A percentile compares a stretch with the other conserved stretches of the same genome.
Evolutionary conservation across 225 moss, liverwort and hornwort species (phyloP).

Genomic region (Asterella californica): DNA sequence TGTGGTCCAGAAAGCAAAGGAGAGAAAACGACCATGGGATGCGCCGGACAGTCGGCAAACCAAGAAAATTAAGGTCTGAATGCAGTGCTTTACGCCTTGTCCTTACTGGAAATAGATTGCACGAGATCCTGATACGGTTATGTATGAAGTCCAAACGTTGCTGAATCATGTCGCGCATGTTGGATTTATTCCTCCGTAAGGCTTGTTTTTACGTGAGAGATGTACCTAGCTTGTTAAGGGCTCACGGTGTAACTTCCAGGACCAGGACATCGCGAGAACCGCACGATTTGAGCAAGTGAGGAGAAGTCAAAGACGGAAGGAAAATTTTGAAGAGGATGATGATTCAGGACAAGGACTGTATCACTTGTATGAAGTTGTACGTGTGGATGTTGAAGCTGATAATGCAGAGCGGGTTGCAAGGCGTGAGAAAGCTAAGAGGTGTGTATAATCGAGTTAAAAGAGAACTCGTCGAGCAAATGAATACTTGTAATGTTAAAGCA

Average conservation of each 20-base stretch:
- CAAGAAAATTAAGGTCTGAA: slow-evolving; percentile 45
- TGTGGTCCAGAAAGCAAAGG: slow-evolving; percentile 51
- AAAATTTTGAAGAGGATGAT: slow-evolving; percentile 35
- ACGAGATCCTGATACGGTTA: background rate
- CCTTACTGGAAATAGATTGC: background rate
- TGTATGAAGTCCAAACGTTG: background rate
- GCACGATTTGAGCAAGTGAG: slow-evolving; percentile 93
- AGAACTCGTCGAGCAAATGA: background rate
- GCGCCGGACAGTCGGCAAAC: slow-evolving; percentile 46
- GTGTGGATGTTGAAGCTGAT: slow-evolving; percentile 64
- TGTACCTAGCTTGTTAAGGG: background rate
- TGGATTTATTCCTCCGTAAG: background rate
- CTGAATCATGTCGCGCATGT: background rate
- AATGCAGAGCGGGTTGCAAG: slow-evolving; percentile 46
- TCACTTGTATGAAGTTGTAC: slow-evolving; percentile 84
- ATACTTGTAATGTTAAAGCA: background rate
- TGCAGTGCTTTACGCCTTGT: background rate
- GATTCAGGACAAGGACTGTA: slow-evolving; percentile 56
- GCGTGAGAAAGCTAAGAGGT: slow-evolving; percentile 71
- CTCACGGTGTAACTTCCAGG: background rate
- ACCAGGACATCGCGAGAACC: slow-evolving; percentile 47
- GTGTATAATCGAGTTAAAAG: background rate
- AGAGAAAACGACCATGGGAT: slow-evolving; percentile 51
- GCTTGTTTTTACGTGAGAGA: background rate
- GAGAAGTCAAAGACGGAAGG: slow-evolving; percentile 59